Percentiles rank a stretch among this genome's conserved stretches.
phyloP scores from a whole-genome alignment of 2,329 filamentous ascomycete species.

The Aspergillus phoenicis region DNA sequence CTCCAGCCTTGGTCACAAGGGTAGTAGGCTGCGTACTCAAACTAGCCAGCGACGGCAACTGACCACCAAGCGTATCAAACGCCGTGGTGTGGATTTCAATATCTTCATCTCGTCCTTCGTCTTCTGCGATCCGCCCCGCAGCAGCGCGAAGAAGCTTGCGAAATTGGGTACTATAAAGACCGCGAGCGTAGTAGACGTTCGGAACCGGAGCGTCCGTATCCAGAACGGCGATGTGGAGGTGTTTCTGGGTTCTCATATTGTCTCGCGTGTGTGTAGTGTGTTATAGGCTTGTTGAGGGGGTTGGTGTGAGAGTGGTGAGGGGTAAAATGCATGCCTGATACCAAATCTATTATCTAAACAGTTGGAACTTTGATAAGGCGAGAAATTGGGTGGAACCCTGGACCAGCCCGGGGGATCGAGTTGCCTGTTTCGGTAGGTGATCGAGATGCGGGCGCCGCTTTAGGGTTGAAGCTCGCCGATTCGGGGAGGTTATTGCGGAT shows the following conservation, averaged over 20 bases:
- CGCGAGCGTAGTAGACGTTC: slow-evolving; percentile 34
- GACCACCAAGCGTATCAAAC: slow-evolving; percentile 37
- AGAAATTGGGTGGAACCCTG: too few species aligned
- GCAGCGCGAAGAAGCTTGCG: slow-evolving; percentile 35
- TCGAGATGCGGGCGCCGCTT: too few species aligned
- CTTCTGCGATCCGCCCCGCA: slow-evolving; percentile 25
- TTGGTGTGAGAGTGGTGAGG: background rate
- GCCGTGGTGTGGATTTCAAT: slow-evolving; percentile 32
- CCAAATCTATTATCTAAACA: too few species aligned
- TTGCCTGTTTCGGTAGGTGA: too few species aligned
- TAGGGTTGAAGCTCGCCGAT: too few species aligned
- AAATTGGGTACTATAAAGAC: slow-evolving; percentile 42
- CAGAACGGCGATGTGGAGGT: slow-evolving; percentile 39
- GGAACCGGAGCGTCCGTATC: slow-evolving; percentile 41
- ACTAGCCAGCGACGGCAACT: slow-evolving; percentile 28
- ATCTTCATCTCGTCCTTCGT: slow-evolving; percentile 20
- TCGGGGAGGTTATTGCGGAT: too few species aligned
- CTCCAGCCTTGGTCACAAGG: background rate
- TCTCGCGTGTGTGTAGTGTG: background rate
- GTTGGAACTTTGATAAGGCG: too few species aligned
- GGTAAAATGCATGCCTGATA: too few species aligned
- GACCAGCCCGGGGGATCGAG: too few species aligned
- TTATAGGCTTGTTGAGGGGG: background rate
- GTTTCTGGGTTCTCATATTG: background rate
- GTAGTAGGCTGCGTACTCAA: slow-evolving; percentile 22